Conservation (phyloP, 371 early-diverging fungal species). For the Chytridium lagenaria region DNA sequence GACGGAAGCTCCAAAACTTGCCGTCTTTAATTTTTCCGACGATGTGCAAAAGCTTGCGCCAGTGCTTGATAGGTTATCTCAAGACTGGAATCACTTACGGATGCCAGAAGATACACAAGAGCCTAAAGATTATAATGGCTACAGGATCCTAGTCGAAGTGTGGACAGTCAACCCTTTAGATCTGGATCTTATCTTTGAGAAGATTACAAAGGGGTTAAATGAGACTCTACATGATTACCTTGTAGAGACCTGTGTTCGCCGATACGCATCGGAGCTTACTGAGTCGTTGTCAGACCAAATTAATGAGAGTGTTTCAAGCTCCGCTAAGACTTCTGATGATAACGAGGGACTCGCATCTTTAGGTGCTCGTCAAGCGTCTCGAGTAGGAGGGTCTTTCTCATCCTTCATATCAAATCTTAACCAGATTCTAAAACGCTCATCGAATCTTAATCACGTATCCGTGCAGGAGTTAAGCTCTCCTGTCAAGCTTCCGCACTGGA, state of each 20-base stretch:
- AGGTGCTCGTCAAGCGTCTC: background rate
- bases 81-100: constrained; percentile 4
- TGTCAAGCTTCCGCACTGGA: constrained; percentile 57
- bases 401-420: constrained; percentile 22
- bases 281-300: background rate
- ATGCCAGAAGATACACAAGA: constrained; percentile 13
- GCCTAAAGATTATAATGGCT: constrained; percentile 22
- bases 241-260: constrained; percentile 54
- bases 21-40: background rate
- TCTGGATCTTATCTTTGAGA: constrained; percentile 54
- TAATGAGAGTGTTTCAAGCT: background rate
- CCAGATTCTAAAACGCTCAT: constrained; percentile 57
- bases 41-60: background rate
- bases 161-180: constrained; percentile 76
- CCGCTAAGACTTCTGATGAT: background rate
- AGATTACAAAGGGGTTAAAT: constrained; percentile 24
- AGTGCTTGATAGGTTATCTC: background rate
- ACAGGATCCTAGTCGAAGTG: constrained; percentile 65
- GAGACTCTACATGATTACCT: constrained; percentile 63
- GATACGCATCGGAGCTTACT: background rate
- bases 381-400: background rate
- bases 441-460: constrained; percentile 59
- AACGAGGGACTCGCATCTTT: background rate
- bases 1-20: constrained; percentile 22
- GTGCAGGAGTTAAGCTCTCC: constrained; percentile 59